A percentile compares a stretch with the other conserved stretches of the same genome.
phyloP scores from a whole-genome alignment of 2,329 filamentous ascomycete genomes.

The Botrytis elliptica region DNA sequence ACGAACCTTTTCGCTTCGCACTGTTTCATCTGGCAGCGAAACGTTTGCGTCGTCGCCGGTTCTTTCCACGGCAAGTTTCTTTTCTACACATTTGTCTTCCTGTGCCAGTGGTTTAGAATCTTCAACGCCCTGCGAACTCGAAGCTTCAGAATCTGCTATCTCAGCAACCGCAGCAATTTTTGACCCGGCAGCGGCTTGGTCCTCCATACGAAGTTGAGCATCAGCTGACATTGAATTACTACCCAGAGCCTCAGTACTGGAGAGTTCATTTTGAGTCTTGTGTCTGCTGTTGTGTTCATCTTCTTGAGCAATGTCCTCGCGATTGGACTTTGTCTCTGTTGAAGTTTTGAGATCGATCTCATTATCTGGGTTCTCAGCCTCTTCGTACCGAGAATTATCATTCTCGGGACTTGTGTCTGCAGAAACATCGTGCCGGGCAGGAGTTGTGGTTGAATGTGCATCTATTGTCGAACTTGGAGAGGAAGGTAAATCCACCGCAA shows the following conservation, averaged over 20 bases:
- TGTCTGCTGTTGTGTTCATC: constrained; percentile 36
- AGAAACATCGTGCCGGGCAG: constrained; percentile 64
- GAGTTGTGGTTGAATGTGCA: constrained; percentile 70
- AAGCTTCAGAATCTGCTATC: constrained; percentile 10
- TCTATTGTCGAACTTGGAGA: constrained; percentile 65
- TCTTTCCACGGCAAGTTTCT: neutral
- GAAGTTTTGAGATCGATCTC: constrained; percentile 45
- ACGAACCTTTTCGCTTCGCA: constrained; percentile 20
- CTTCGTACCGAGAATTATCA: constrained; percentile 57
- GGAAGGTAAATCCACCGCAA: constrained; percentile 48
- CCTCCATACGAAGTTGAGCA: constrained; percentile 56
- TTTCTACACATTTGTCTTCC: constrained; percentile 3
- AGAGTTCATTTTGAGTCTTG: constrained; percentile 33
- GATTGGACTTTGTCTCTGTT: constrained; percentile 30
- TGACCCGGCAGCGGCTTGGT: constrained; percentile 41
- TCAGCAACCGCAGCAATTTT: constrained; percentile 34
- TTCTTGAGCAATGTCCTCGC: constrained; percentile 40
- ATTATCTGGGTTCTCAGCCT: constrained; percentile 48
- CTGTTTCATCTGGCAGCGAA: constrained; percentile 17
- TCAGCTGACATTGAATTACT: constrained; percentile 53
- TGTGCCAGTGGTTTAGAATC: neutral
- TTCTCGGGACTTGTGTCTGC: constrained; percentile 74
- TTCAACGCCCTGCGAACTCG: constrained; percentile 14
- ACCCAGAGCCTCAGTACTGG: constrained; percentile 43
- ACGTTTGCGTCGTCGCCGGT: neutral